Percentiles rank a stretch among this genome's conserved stretches.
phyloP scores from a whole-genome alignment of 2,329 filamentous ascomycete genomes.

The Colletotrichum sublineola region DNA sequence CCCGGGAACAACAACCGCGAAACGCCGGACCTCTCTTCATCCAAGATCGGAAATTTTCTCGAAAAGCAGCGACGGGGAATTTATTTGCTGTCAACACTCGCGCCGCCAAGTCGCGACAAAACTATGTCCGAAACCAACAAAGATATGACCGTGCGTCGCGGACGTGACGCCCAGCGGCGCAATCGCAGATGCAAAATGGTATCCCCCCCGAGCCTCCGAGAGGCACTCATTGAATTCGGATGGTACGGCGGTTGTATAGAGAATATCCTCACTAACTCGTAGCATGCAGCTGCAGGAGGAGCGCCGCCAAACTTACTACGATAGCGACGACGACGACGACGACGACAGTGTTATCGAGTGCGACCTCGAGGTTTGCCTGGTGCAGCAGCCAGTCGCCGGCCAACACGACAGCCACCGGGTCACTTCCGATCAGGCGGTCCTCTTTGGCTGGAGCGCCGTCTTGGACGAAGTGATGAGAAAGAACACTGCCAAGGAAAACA shows the following conservation, averaged over 20 bases:
- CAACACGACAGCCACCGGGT: too few relatives aligned
- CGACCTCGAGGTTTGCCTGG: neutral
- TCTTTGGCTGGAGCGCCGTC: too few relatives aligned
- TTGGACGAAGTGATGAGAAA: too few relatives aligned
- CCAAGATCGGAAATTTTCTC: accelerated
- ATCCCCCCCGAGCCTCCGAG: neutral
- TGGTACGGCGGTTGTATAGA: neutral
- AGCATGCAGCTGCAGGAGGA: neutral
- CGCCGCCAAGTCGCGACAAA: neutral
- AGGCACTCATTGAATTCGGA: neutral
- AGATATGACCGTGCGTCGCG: neutral
- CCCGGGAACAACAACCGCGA: neutral
- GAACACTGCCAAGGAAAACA: neutral
- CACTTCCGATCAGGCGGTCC: too few relatives aligned
- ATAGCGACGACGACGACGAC: neutral
- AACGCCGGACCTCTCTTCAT: neutral
- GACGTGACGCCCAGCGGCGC: neutral
- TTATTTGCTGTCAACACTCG: too few relatives aligned
- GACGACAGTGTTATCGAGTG: neutral
- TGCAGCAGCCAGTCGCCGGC: too few relatives aligned
- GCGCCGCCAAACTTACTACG: neutral
- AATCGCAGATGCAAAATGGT: neutral
- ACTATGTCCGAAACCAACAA: neutral
- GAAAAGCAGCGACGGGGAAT: neutral
- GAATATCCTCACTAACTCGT: neutral